Evolutionary conservation across 768 basidiomycete species (phyloP).

Genomic region (Pleurotus cornucopiae): DNA sequence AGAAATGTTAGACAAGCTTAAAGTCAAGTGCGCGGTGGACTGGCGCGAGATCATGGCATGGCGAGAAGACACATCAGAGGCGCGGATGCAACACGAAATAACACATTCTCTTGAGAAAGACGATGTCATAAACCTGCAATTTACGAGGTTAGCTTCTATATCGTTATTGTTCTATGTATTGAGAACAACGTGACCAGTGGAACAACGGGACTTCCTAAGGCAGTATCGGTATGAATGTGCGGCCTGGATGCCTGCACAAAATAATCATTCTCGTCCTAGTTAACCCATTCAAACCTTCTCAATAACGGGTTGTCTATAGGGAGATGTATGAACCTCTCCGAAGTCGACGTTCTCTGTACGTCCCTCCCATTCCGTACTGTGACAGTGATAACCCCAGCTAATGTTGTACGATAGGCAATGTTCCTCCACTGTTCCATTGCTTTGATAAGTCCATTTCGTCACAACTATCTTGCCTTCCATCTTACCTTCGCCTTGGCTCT

Average conservation of each 20-base stretch:
- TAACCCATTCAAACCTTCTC: constrained; percentile 75
- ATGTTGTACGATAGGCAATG: constrained; percentile 51
- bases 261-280: constrained; percentile 29
- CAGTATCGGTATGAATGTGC: constrained; percentile 59
- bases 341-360: constrained; percentile 67
- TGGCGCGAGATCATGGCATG: constrained; percentile 73
- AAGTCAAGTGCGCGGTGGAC: constrained; percentile 52
- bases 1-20: constrained; percentile 33
- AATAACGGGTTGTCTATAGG: constrained; percentile 75
- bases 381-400: too few relatives aligned
- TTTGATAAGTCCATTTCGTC: constrained; percentile 65
- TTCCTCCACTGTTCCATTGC: constrained; percentile 83
- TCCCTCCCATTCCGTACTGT: background rate
- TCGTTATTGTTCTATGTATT: background rate
- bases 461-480: constrained; percentile 8
- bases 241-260: background rate
- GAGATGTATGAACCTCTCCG: constrained; percentile 63
- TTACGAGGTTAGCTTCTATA: constrained; percentile 58
- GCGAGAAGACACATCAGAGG: constrained; percentile 49
- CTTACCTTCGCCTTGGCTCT: constrained; percentile 15
- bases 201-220: constrained; percentile 79
- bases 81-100: constrained; percentile 37
- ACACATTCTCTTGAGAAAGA: constrained; percentile 42
- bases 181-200: constrained; percentile 39
- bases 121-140: constrained; percentile 80